phyloP scores from a whole-genome alignment of 495 filamentous ascomycete species.

The Hypomontagnella submonticulosa region DNA sequence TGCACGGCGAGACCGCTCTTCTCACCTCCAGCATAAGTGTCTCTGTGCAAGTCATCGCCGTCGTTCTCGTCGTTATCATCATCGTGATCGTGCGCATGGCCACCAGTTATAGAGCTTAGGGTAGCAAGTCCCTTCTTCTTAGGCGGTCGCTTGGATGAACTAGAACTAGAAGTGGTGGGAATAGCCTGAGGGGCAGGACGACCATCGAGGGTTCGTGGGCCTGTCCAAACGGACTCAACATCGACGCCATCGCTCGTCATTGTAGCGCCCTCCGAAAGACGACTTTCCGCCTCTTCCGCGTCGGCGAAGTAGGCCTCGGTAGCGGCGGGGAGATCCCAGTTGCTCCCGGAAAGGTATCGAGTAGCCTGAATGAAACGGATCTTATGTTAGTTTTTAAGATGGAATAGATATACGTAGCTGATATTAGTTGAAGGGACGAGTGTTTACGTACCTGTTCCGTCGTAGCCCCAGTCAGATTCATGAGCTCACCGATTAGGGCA shows the following conservation, averaged over 20 bases:
- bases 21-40: conserved; percentile 94
- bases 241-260: conserved; percentile 10
- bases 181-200: conserved; percentile 61
- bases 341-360: conserved; percentile 71
- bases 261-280: neutral
- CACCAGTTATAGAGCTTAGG: conserved; percentile 63
- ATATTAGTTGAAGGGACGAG: neutral
- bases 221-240: conserved; percentile 52
- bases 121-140: conserved; percentile 67
- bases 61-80: conserved; percentile 67
- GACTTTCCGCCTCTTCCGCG: conserved; percentile 68
- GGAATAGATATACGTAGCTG: neutral
- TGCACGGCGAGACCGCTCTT: conserved; percentile 96
- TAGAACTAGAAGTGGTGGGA: conserved; percentile 51
- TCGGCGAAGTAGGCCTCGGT: conserved; percentile 76
- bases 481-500: conserved; percentile 77
- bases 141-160: conserved; percentile 53
- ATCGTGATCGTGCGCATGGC: conserved; percentile 54
- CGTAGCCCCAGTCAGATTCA: conserved; percentile 72
- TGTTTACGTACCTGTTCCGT: conserved; percentile 69
- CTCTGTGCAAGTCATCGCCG: conserved; percentile 73
- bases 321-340: conserved; percentile 77
- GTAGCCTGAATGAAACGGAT: conserved; percentile 64
- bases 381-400: conserved; percentile 3
- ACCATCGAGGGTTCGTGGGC: conserved; percentile 66